These are phyloP conservation scores for Amanita rimosa DNA, from an alignment of 768 basidiomycete species.

Conservation along the genomic window DNA sequence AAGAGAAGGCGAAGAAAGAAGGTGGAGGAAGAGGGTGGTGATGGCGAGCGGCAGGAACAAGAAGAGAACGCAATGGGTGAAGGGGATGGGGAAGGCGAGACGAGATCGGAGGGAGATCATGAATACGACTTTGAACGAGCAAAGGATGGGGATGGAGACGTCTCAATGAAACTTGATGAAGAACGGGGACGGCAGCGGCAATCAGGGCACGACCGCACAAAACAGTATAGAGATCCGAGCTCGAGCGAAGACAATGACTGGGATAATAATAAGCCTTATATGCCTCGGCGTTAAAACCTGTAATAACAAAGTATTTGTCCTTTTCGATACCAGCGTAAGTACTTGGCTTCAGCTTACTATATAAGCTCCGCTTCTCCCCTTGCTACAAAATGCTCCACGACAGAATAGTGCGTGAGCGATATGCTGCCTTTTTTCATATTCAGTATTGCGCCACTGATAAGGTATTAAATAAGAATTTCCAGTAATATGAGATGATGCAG, in stretches of 20 bases:
- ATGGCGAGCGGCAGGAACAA: slow-evolving; percentile 21
- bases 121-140: slow-evolving; percentile 10
- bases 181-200: slow-evolving; percentile 9
- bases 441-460: slow-evolving; percentile 47
- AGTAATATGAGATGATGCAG: neutral
- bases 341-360: slow-evolving; percentile 18
- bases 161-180: slow-evolving; percentile 14
- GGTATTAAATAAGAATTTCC: neutral
- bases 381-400: slow-evolving; percentile 63
- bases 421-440: slow-evolving; percentile 77
- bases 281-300: slow-evolving; percentile 21
- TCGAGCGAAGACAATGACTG: slow-evolving; percentile 31
- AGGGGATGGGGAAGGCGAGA: slow-evolving; percentile 14
- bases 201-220: neutral
- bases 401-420: slow-evolving; percentile 64
- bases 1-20: slow-evolving; percentile 44
- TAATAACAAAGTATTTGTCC: neutral
- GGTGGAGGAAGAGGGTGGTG: slow-evolving; percentile 21
- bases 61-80: neutral
- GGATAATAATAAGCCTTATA: slow-evolving; percentile 30
- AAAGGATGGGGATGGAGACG: slow-evolving; percentile 10
- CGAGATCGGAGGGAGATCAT: slow-evolving; percentile 16
- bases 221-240: slow-evolving; percentile 23
- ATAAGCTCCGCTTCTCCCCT: slow-evolving; percentile 72
- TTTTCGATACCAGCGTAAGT: slow-evolving; percentile 2